Base-by-base conservation (phyloP, 768 basidiomycete species). In the Macrolepiota dolichaula region DNA sequence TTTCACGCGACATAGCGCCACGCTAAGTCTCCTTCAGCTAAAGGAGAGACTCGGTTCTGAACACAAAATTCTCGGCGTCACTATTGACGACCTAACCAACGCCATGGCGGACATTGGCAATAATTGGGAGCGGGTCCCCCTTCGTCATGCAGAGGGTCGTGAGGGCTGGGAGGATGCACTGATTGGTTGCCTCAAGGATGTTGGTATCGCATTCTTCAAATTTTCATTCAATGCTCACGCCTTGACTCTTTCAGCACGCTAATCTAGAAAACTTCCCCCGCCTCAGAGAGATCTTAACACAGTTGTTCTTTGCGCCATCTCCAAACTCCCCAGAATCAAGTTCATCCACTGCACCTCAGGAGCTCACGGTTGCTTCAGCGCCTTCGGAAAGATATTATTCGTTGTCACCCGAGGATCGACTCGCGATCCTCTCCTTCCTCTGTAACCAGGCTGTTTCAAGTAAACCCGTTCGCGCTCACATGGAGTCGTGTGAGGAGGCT, bases 131-230 rank as follows among this genome's bases (percentile, higher is more conserved):
- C 84, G 87, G 55, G 82, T 90, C 3, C 87, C 89, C 27, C 73
- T 93, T 63, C 81, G 89, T 44, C 82, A 84, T 66, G 77, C 80
- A 40, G 94, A 96, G 67, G 83, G 85, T 25, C 85, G 94, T 47
- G 83, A 86, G 66, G 89, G 91, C 12, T 98, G 96, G 96, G 94
- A 97, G 73, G 92, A 94, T 65, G 89, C 92, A 15, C 79, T 97
- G 22, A 79, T 95, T 35, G 94, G 93, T 46, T 90, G 94, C 68
- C 75, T 96, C 65, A 92, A 92, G 79, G 89, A 96, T 72, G 95
- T 96, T 67, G 65, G 94, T 85, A 50, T 22, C 15, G 40, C 51
- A 47, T 51, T 52, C 55, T 27, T 36, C 36, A 47, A 32, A 40
- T 50, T n/a, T 55, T 37, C n/a, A 63, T 17, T 58, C 2, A 15